A percentile compares a stretch with the other conserved stretches of the same genome.
These are phyloP conservation scores for Veloboletus limbatus DNA, from an alignment of 1,284 basidiomycete species.

Conservation along the genomic window DNA sequence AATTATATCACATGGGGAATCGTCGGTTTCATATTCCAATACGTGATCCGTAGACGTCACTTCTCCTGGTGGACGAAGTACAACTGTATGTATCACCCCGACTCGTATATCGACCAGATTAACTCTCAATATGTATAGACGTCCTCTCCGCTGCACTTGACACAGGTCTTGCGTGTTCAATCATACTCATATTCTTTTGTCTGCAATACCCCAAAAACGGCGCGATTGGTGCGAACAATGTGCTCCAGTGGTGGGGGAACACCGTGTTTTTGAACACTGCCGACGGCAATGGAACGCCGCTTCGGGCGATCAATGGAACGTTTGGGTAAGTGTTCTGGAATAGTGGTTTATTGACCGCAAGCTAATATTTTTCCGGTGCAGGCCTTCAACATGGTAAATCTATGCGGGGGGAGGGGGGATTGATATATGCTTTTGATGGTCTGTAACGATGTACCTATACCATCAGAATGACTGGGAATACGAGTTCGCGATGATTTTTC, in stretches of 20 bases:
- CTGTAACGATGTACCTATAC: too few species aligned
- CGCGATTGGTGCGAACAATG: slow-evolving; percentile 39
- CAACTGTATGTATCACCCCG: slow-evolving; percentile 37
- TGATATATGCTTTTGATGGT: too few species aligned
- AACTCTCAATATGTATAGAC: too few species aligned
- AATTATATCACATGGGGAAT: slow-evolving; percentile 51
- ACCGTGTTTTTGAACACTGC: slow-evolving; percentile 44
- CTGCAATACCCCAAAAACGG: slow-evolving; percentile 46
- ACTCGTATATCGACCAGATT: neutral
- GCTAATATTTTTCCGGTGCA: neutral
- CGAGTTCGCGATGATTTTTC: too few species aligned
- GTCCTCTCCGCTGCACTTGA: slow-evolving; percentile 53
- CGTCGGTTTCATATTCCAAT: slow-evolving; percentile 55
- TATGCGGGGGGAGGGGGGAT: too few species aligned
- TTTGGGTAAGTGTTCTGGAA: slow-evolving; percentile 24
- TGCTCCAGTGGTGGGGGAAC: slow-evolving; percentile 55
- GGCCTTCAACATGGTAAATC: too few species aligned
- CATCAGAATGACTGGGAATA: too few species aligned
- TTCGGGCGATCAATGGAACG: slow-evolving; percentile 25
- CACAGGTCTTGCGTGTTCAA: slow-evolving; percentile 45
- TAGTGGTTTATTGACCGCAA: too few species aligned
- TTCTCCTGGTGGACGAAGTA: slow-evolving; percentile 59
- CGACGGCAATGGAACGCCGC: slow-evolving; percentile 33
- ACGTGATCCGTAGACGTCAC: slow-evolving; percentile 44
- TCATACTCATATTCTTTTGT: slow-evolving; percentile 47